These are phyloP conservation scores for Hanseniaspora lindneri DNA, from an alignment of 805 yeast species.

Conservation along the genomic window DNA sequence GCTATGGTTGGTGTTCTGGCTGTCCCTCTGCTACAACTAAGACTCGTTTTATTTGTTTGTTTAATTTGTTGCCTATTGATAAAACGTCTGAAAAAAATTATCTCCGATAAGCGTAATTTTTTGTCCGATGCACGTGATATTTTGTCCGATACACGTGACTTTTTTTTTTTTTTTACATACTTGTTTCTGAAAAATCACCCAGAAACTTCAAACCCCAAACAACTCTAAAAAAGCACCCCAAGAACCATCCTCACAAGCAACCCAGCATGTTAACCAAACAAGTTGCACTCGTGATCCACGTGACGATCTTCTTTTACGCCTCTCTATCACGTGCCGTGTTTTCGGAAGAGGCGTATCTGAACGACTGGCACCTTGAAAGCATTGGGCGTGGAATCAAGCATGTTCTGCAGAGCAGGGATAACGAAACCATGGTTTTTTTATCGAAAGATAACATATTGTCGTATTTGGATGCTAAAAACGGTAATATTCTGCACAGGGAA, in stretches of 20 bases:
- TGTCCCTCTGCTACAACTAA: too few species aligned
- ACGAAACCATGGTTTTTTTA: conserved; percentile 19
- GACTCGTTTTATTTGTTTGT: too few species aligned
- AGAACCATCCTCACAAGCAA: background rate
- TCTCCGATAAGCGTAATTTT: too few species aligned
- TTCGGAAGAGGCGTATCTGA: conserved; percentile 42
- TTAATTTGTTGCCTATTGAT: too few species aligned
- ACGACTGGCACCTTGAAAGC: conserved; percentile 44
- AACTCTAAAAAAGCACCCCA: background rate
- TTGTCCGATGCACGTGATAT: too few species aligned
- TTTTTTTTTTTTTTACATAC: too few species aligned
- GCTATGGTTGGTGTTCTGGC: too few species aligned
- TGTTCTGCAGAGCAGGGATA: background rate
- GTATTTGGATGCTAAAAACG: conserved; percentile 29
- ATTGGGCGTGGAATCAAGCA: conserved; percentile 29
- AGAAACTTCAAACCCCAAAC: background rate
- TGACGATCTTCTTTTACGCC: background rate
- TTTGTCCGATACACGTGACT: too few species aligned
- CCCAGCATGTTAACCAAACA: background rate
- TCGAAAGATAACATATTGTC: conserved; percentile 24
- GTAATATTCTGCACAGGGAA: conserved; percentile 29
- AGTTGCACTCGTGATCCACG: background rate
- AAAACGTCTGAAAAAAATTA: too few species aligned
- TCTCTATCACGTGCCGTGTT: conserved; percentile 26
- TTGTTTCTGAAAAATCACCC: too few species aligned